Evolutionary conservation across 345 rosid species (phyloP).

Genomic region (Eucalyptus melliodora): DNA sequence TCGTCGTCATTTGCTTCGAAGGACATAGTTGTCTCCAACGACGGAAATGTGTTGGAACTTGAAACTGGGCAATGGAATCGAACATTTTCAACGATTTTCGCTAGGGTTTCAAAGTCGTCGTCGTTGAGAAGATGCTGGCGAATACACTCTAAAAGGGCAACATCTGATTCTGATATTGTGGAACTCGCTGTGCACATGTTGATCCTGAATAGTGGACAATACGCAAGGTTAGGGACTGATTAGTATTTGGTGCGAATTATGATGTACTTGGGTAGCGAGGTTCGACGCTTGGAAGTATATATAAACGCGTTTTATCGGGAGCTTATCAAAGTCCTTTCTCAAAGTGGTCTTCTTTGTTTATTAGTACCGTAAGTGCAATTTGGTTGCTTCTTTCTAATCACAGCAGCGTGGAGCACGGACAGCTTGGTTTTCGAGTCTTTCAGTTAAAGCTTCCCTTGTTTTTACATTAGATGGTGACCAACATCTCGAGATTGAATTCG

Average conservation of each 20-base stretch:
- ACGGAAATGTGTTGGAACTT: background rate
- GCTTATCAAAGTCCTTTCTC: background rate
- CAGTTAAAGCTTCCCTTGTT: background rate
- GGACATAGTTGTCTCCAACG: background rate
- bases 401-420: background rate
- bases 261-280: background rate
- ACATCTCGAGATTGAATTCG: background rate
- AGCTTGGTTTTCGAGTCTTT: background rate
- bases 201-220: background rate
- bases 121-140: conserved; percentile 2
- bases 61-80: background rate
- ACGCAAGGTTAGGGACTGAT: background rate
- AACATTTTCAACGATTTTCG: background rate
- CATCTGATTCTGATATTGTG: background rate
- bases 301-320: background rate
- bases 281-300: background rate
- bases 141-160: background rate
- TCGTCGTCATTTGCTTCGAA: background rate
- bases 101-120: conserved; percentile 1
- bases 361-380: background rate
- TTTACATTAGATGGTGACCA: background rate
- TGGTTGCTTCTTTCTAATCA: background rate
- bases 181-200: background rate
- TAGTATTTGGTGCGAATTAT: background rate
- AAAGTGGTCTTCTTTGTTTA: background rate